These are phyloP conservation scores for Apiotrichum veenhuisii DNA, from an alignment of 1,284 basidiomycete genomes.

Conservation along the genomic window DNA sequence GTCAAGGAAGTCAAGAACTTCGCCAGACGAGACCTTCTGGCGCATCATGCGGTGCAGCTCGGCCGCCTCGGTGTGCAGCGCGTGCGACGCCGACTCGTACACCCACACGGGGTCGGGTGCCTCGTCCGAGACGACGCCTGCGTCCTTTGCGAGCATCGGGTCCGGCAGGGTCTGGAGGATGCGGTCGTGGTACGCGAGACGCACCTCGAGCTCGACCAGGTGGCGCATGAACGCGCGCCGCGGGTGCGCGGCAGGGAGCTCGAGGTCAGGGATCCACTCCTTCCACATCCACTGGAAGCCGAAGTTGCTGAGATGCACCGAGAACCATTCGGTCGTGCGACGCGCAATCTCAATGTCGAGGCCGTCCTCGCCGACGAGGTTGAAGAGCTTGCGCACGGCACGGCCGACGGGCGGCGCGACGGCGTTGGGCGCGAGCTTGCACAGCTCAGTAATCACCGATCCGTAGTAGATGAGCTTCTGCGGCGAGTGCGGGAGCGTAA, in stretches of 20 bases:
- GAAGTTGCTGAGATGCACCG: slow-evolving; percentile 95
- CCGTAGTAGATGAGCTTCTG: slow-evolving; percentile 83
- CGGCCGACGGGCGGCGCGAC: slow-evolving; percentile 95
- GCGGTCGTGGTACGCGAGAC: slow-evolving; percentile 89
- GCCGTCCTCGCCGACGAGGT: slow-evolving; percentile 62
- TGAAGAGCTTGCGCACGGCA: slow-evolving; percentile 82
- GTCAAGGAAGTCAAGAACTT: slow-evolving; percentile 72
- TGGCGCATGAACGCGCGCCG: slow-evolving; percentile 82
- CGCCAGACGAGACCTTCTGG: slow-evolving; percentile 63
- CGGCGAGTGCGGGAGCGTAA: slow-evolving; percentile 71
- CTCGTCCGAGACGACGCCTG: slow-evolving; percentile 64
- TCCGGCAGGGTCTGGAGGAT: slow-evolving; percentile 85
- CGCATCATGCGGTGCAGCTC: slow-evolving; percentile 77
- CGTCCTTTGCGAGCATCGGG: slow-evolving; percentile 57
- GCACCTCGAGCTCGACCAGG: slow-evolving; percentile 82
- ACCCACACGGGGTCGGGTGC: slow-evolving; percentile 78
- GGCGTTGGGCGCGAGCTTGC: slow-evolving; percentile 83
- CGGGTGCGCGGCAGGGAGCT: slow-evolving; percentile 69
- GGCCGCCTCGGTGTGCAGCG: slow-evolving; percentile 73
- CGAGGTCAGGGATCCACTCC: slow-evolving; percentile 91
- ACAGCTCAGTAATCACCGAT: slow-evolving; percentile 85
- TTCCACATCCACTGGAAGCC: slow-evolving; percentile 99
- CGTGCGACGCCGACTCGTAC: slow-evolving; percentile 73
- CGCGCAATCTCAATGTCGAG: slow-evolving; percentile 78
- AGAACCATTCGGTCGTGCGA: slow-evolving; percentile 90